Evolutionary conservation across 345 rosid species (phyloP).

Genomic region (Gossypioides kirkii): DNA sequence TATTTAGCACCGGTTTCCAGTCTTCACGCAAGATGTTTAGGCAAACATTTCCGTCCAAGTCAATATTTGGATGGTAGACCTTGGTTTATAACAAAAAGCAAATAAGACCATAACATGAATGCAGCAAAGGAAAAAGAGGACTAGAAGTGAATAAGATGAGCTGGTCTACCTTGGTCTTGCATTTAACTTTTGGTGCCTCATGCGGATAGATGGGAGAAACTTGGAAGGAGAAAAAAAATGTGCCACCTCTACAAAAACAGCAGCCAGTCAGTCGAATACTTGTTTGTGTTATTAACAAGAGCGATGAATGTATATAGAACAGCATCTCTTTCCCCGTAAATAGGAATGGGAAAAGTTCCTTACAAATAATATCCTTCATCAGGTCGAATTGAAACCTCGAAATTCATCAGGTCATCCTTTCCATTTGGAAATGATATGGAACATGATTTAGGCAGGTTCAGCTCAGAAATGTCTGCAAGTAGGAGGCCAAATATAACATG

Average conservation of each 20-base stretch:
- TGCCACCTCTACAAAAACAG: slow-evolving; percentile 55
- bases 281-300: background rate
- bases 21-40: slow-evolving; percentile 93
- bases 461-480: slow-evolving; percentile 57
- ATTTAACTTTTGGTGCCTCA: slow-evolving; percentile 93
- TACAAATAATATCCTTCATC: slow-evolving; percentile 87
- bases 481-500: background rate
- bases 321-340: background rate
- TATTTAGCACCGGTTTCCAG: slow-evolving; percentile 98
- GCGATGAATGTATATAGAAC: background rate
- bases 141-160: background rate
- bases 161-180: slow-evolving; percentile 82
- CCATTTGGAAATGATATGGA: slow-evolving; percentile 65
- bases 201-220: slow-evolving; percentile 89
- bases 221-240: slow-evolving; percentile 78
- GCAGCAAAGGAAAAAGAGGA: background rate
- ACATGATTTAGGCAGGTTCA: slow-evolving; percentile 75
- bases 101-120: background rate
- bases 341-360: slow-evolving; percentile 22
- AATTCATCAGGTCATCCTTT: slow-evolving; percentile 78
- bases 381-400: slow-evolving; percentile 71
- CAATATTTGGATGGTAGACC: slow-evolving; percentile 97
- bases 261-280: background rate
- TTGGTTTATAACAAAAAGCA: slow-evolving; percentile 20
- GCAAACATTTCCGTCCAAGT: slow-evolving; percentile 96